Evolutionary conservation across 352 stramenopile genomes (phyloP).

Genomic region (Phytophthora quininea): DNA sequence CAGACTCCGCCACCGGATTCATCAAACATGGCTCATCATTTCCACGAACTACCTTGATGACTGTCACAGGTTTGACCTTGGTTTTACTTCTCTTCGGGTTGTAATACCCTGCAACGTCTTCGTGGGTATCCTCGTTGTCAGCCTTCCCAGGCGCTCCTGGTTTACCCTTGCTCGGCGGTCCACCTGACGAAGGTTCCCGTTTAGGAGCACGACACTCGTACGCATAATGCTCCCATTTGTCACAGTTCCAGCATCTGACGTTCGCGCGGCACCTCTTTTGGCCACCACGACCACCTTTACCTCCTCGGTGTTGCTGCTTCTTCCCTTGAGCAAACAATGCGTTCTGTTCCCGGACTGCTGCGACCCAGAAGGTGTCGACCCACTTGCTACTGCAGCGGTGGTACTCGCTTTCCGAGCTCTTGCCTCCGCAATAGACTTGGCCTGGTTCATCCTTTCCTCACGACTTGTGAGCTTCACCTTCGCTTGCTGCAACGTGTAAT

Average conservation of each 20-base stretch:
- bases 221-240: slow-evolving; percentile 8
- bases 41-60: neutral
- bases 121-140: neutral
- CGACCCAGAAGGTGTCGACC: neutral
- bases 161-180: neutral
- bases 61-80: neutral
- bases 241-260: slow-evolving; percentile 15
- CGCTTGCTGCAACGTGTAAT: slow-evolving; percentile 6
- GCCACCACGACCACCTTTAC: neutral
- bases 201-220: slow-evolving; percentile 5
- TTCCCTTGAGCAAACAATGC: neutral
- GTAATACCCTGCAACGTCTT: neutral
- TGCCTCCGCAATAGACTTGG: neutral
- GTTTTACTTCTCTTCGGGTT: neutral
- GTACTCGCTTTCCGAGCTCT: neutral
- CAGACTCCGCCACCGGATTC: neutral
- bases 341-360: neutral
- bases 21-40: neutral
- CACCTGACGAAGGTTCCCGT: neutral
- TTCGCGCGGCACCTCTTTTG: neutral
- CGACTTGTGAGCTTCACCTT: slow-evolving; percentile 7
- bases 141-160: neutral
- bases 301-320: neutral
- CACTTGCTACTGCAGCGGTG: neutral
- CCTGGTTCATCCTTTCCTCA: slow-evolving; percentile 4